A percentile compares a stretch with the other conserved stretches of the same genome.
phyloP scores from a whole-genome alignment of 2,329 filamentous ascomycete species.

The Lomentospora prolificans region DNA sequence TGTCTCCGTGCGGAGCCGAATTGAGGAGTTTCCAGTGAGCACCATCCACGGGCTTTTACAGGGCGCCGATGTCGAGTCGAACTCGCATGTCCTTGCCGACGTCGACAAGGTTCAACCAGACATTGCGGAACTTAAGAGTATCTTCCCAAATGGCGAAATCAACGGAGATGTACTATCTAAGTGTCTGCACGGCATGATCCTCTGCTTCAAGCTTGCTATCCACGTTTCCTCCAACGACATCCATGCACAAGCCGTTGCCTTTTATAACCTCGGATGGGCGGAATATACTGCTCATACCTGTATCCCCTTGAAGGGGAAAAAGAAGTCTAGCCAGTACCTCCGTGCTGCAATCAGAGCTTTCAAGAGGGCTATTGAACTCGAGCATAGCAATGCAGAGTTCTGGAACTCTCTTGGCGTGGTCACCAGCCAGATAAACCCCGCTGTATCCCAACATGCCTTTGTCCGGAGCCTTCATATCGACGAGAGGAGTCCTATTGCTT shows the following conservation, averaged over 20 bases:
- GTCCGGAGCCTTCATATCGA: conserved; percentile 88
- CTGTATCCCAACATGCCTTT: conserved; percentile 87
- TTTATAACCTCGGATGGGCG: conserved; percentile 94
- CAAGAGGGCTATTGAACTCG: conserved; percentile 90
- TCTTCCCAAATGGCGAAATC: conserved; percentile 31
- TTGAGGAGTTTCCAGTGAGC: conserved; percentile 50
- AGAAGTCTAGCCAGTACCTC: conserved; percentile 57
- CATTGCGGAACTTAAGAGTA: conserved; percentile 29
- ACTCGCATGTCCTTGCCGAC: conserved; percentile 48
- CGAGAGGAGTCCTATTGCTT: conserved; percentile 72
- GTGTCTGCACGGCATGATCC: conserved; percentile 61
- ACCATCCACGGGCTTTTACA: conserved; percentile 50
- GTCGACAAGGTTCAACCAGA: conserved; percentile 53
- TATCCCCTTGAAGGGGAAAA: conserved; percentile 38
- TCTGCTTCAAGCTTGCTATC: conserved; percentile 83
- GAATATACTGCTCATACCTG: conserved; percentile 73
- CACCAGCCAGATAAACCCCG: conserved; percentile 75
- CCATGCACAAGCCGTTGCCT: conserved; percentile 88
- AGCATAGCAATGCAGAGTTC: conserved; percentile 88
- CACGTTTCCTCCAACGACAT: conserved; percentile 60
- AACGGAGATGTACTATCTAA: conserved; percentile 41
- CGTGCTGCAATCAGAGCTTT: conserved; percentile 82
- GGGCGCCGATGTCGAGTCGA: conserved; percentile 29
- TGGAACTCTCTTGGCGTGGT: conserved; percentile 95
- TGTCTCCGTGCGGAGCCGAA: conserved; percentile 62